phyloP scores from a whole-genome alignment of 2,329 filamentous ascomycete genomes.

The Pseudonectria foliicola region DNA sequence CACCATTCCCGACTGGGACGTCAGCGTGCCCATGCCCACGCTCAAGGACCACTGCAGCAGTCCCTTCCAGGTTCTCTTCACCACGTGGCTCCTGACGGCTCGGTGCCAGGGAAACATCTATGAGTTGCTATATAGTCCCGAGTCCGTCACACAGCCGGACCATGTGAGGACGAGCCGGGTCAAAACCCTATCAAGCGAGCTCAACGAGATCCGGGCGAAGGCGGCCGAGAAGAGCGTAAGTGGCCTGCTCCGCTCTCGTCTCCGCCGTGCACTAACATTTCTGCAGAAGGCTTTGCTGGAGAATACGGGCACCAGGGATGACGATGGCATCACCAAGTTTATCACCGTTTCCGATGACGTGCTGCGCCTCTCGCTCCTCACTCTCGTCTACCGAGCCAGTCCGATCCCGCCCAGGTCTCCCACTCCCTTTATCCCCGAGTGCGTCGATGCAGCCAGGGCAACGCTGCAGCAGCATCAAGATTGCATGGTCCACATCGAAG shows the following conservation, averaged over 20 bases:
- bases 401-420: neutral
- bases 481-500: constrained; percentile 1
- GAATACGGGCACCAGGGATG: neutral
- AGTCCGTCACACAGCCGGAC: constrained; percentile 2
- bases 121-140: constrained; percentile 6
- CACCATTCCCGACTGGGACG: constrained; percentile 50
- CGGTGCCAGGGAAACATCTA: constrained; percentile 8
- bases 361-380: constrained; percentile 6
- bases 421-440: constrained; percentile 1
- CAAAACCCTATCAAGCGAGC: neutral
- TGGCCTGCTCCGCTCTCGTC: no score
- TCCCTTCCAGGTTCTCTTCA: no score
- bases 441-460: constrained; percentile 3
- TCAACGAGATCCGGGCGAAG: neutral
- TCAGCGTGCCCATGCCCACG: constrained; percentile 34
- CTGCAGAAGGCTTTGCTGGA: neutral
- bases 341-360: constrained; percentile 5
- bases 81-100: constrained; percentile 3
- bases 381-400: constrained; percentile 4
- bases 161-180: constrained; percentile 1
- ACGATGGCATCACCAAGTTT: neutral
- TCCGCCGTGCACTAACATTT: no score
- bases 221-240: neutral
- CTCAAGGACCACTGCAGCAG: constrained; percentile 3
- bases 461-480: constrained; percentile 2